A percentile compares a stretch with the other conserved stretches of the same genome.
Conservation (phyloP, 352 stramenopile genomes). For the Globisporangium takayamanum region DNA sequence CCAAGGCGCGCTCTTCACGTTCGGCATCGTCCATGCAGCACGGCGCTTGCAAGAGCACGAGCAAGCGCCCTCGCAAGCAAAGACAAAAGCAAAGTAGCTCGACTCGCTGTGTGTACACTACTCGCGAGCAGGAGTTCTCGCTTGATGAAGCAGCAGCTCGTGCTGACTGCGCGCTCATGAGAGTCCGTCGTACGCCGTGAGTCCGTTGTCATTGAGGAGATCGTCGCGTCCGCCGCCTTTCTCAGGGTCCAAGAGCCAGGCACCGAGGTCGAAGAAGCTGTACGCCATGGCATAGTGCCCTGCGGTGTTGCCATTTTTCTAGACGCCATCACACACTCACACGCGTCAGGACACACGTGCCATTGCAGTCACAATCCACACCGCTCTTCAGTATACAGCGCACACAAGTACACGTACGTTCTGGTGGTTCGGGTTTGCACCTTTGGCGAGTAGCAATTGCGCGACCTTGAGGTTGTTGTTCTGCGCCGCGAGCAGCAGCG, state of each 20-base stretch:
- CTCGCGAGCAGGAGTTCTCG: too few relatives aligned
- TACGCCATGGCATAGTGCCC: conserved; percentile 93
- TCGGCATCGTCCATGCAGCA: background rate
- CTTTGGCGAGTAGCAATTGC: conserved; percentile 88
- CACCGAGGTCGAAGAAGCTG: conserved; percentile 87
- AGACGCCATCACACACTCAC: background rate
- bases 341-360: background rate
- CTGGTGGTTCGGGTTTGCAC: conserved; percentile 88
- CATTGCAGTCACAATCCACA: conserved; percentile 5
- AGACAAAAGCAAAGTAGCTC: background rate
- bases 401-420: conserved; percentile 43
- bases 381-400: background rate
- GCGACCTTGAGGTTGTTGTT: conserved; percentile 86
- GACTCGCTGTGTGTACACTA: too few relatives aligned
- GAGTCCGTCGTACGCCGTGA: conserved; percentile 91
- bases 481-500: conserved; percentile 80
- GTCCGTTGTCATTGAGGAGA: conserved; percentile 88
- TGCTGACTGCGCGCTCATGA: conserved; percentile 7
- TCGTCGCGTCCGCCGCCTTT: conserved; percentile 81
- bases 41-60: background rate
- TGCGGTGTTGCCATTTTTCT: conserved; percentile 86
- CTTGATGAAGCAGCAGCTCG: background rate
- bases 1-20: background rate
- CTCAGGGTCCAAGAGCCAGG: conserved; percentile 85
- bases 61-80: background rate